These are phyloP conservation scores for Thyridium curvatum DNA, from an alignment of 2,329 filamentous ascomycete genomes.

Conservation along the genomic window DNA sequence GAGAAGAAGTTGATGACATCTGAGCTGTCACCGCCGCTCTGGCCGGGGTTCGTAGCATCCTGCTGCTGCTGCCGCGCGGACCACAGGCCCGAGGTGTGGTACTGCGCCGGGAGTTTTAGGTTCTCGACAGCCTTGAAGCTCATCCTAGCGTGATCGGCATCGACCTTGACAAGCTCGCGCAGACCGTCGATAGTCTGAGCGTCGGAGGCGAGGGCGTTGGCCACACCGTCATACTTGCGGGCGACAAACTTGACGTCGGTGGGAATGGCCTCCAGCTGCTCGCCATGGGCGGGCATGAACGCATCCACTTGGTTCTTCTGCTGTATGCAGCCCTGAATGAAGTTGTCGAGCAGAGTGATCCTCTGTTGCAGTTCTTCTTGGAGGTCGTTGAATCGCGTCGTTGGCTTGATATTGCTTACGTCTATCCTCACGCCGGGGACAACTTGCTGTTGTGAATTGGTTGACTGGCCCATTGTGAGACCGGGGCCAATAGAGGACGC, in stretches of 20 bases:
- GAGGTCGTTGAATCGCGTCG: slow-evolving; percentile 88
- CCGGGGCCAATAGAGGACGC: slow-evolving; percentile 2
- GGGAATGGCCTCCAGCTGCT: slow-evolving; percentile 28
- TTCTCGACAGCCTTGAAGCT: slow-evolving; percentile 41
- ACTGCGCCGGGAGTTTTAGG: slow-evolving; percentile 40
- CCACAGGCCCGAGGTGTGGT: slow-evolving; percentile 40
- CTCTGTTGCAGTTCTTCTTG: slow-evolving; percentile 73
- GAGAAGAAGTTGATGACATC: slow-evolving; percentile 61
- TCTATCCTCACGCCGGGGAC: slow-evolving; percentile 74
- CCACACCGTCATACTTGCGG: slow-evolving; percentile 38
- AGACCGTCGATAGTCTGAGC: slow-evolving; percentile 34
- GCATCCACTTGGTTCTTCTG: slow-evolving; percentile 72
- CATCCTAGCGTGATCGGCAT: slow-evolving; percentile 33
- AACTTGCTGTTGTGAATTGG: slow-evolving; percentile 41
- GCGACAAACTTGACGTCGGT: slow-evolving; percentile 36
- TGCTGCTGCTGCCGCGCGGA: slow-evolving; percentile 22
- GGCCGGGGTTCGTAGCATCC: slow-evolving; percentile 30
- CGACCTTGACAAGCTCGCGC: slow-evolving; percentile 31
- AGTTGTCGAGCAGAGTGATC: slow-evolving; percentile 71
- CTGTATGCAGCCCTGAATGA: slow-evolving; percentile 73
- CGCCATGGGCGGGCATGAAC: slow-evolving; percentile 51
- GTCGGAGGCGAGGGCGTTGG: slow-evolving; percentile 30
- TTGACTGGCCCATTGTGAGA: slow-evolving; percentile 11
- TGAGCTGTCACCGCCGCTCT: slow-evolving; percentile 41
- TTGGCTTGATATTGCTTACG: slow-evolving; percentile 70